Conservation (phyloP, 768 basidiomycete genomes). For the Brasilioporus rufonigricans region DNA sequence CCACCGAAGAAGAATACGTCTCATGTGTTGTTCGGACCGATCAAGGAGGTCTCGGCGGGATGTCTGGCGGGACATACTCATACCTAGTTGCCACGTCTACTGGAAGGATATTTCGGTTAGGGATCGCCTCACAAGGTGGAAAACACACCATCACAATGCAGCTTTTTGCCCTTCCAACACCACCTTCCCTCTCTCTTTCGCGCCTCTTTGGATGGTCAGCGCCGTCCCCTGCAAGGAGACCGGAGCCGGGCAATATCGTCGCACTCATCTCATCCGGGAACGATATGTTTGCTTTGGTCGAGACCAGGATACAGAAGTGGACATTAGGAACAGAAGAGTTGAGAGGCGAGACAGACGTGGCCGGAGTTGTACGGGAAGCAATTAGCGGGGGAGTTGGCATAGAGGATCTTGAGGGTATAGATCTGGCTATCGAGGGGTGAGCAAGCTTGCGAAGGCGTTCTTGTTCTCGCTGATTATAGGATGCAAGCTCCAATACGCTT, state of each 20-base stretch:
- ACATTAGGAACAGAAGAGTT: constrained; percentile 52
- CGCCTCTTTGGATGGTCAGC: constrained; percentile 44
- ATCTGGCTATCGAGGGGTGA: constrained; percentile 61
- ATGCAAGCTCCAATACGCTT: constrained; percentile 46
- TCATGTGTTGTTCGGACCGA: constrained; percentile 67
- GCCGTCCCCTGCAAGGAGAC: constrained; percentile 36
- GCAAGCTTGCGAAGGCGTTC: constrained; percentile 10
- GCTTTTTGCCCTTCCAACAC: constrained; percentile 53
- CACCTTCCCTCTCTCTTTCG: constrained; percentile 41
- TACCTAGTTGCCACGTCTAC: constrained; percentile 68
- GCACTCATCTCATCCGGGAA: constrained; percentile 54
- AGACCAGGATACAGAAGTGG: constrained; percentile 71
- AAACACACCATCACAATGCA: constrained; percentile 60
- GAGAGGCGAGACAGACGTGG: constrained; percentile 54
- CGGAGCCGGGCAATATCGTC: constrained; percentile 60
- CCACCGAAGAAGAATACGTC: constrained; percentile 53
- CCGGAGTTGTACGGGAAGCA: constrained; percentile 44
- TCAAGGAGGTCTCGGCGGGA: constrained; percentile 38
- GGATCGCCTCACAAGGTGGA: constrained; percentile 64
- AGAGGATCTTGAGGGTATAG: constrained; percentile 72
- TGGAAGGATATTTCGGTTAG: constrained; percentile 64
- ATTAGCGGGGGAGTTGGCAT: constrained; percentile 46
- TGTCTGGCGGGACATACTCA: constrained; percentile 9
- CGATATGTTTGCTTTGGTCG: constrained; percentile 68
- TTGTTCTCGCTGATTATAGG: constrained; percentile 1